phyloP scores from a whole-genome alignment of 2,329 filamentous ascomycete genomes.

The Hymenoscyphus albidus region DNA sequence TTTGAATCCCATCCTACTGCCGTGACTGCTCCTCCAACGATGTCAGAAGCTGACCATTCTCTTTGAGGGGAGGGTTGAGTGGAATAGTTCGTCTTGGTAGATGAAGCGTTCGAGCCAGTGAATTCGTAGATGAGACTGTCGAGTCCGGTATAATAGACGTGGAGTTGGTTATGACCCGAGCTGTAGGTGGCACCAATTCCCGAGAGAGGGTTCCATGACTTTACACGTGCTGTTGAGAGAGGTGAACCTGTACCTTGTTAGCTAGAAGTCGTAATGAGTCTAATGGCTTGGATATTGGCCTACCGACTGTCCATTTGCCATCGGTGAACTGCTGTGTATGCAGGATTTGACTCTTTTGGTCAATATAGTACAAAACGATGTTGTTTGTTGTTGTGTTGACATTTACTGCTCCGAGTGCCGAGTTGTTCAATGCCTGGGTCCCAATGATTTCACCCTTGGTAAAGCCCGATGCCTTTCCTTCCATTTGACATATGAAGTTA shows the following conservation, averaged over 20 bases:
- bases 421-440: conserved; percentile 19
- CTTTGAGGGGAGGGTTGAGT: conserved; percentile 17
- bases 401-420: conserved; percentile 24
- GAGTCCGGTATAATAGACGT: conserved; percentile 26
- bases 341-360: conserved; percentile 17
- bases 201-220: conserved; percentile 21
- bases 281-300: neutral
- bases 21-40: conserved; percentile 22
- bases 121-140: conserved; percentile 25
- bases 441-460: conserved; percentile 21
- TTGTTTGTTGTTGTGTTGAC: conserved; percentile 25
- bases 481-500: conserved; percentile 21
- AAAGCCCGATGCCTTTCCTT: conserved; percentile 23
- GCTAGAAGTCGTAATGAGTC: neutral
- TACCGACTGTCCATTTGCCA: conserved; percentile 24
- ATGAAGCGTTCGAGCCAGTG: conserved; percentile 19
- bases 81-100: conserved; percentile 14
- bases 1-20: conserved; percentile 25
- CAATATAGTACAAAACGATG: conserved; percentile 25
- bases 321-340: conserved; percentile 20
- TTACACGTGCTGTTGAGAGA: conserved; percentile 13
- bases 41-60: conserved; percentile 22
- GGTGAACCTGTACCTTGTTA: conserved; percentile 8
- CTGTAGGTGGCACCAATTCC: conserved; percentile 23
- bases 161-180: conserved; percentile 18